These are phyloP conservation scores for Trypanosoma theileri DNA, from an alignment of 208 protist genomes.

Conservation along the genomic window DNA sequence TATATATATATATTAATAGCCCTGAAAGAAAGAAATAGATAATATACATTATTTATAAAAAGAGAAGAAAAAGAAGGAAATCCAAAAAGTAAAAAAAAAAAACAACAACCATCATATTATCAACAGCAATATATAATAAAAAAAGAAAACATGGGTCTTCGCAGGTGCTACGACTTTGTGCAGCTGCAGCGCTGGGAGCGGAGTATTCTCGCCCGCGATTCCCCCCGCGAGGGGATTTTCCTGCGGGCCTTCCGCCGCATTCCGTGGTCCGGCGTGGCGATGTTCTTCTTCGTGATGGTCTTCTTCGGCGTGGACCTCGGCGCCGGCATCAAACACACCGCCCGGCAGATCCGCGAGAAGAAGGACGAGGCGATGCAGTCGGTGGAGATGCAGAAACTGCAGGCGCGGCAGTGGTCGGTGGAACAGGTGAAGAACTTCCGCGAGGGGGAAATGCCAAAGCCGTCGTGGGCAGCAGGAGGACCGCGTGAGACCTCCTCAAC, in stretches of 20 bases:
- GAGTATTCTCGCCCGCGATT: constrained; percentile 51
- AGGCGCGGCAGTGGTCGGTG: constrained; percentile 76
- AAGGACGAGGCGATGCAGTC: constrained; percentile 69
- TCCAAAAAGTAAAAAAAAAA: background rate
- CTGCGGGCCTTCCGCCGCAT: constrained; percentile 53
- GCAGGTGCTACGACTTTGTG: constrained; percentile 72
- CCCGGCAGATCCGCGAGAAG: constrained; percentile 66
- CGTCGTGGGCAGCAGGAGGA: constrained; percentile 68
- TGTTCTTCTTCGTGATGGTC: constrained; percentile 84
- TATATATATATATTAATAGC: background rate
- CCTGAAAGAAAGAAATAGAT: background rate
- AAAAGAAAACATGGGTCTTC: constrained; percentile 29
- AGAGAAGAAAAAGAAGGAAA: background rate
- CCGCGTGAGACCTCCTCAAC: constrained; percentile 26
- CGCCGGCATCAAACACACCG: constrained; percentile 76
- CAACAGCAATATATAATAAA: background rate
- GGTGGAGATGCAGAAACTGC: constrained; percentile 60
- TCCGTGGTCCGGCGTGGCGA: constrained; percentile 74
- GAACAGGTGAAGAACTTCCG: constrained; percentile 78
- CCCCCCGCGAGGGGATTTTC: constrained; percentile 46
- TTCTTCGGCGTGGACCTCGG: constrained; percentile 85
- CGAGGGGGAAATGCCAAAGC: constrained; percentile 67
- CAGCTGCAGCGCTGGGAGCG: constrained; percentile 77
- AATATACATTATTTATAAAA: background rate
- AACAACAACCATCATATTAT: background rate